Evolutionary conservation across 2,329 filamentous ascomycete genomes (phyloP).

Genomic region (Pestalotiopsis sp.): DNA sequence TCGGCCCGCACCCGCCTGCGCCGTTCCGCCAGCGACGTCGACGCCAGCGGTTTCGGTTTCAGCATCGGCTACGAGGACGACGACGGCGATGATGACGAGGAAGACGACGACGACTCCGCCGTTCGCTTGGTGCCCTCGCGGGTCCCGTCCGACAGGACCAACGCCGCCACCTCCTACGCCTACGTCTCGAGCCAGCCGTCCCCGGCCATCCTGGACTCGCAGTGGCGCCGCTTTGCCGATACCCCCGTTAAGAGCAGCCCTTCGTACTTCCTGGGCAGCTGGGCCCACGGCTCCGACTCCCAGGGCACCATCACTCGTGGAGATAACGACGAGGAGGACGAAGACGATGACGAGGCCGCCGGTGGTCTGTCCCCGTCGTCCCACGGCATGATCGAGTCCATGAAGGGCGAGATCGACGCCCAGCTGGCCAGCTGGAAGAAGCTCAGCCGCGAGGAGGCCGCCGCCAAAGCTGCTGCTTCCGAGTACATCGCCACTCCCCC

Average conservation of each 20-base stretch:
- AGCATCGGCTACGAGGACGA: not conserved
- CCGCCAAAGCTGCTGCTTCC: not conserved
- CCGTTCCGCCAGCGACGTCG: not conserved
- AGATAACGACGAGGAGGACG: not conserved
- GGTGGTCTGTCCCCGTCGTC: no score
- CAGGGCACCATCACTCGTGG: not conserved
- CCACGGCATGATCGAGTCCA: no score
- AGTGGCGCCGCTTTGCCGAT: conserved; percentile 4
- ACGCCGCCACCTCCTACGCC: not conserved
- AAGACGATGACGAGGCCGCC: not conserved
- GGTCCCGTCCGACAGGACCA: no score
- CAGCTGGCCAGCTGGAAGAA: no score
- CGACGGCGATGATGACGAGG: not conserved
- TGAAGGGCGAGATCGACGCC: no score
- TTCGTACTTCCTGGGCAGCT: conserved; percentile 1
- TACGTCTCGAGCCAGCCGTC: not conserved
- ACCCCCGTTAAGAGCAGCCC: conserved; percentile 5
- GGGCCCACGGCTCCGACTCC: not conserved
- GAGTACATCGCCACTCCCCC: not conserved
- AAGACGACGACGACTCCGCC: not conserved
- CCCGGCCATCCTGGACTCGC: conserved; percentile 1
- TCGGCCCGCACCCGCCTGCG: no score
- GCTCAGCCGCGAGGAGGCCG: no score
- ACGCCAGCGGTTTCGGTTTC: not conserved
- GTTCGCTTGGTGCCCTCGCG: no score